A percentile compares a stretch with the other conserved stretches of the same genome.
Evolutionary conservation across 2,329 filamentous ascomycete genomes (phyloP).

Genomic region (Teratosphaeria epicoccoides): DNA sequence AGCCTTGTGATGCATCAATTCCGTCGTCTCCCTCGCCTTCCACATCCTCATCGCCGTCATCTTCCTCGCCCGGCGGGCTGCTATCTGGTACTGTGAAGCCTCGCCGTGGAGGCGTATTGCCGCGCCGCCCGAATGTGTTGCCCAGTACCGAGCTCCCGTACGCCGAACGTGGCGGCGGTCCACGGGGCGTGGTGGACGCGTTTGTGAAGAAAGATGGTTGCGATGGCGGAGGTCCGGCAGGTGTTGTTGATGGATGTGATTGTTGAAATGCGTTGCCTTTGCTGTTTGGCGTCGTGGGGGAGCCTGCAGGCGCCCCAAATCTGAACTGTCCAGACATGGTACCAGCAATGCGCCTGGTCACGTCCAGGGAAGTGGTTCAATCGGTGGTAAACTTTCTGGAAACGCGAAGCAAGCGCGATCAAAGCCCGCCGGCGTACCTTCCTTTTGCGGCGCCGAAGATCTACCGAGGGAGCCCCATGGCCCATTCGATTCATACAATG

Average conservation of each 20-base stretch:
- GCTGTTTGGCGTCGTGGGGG: slow-evolving; percentile 19
- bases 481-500: too few species aligned
- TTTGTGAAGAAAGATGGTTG: slow-evolving; percentile 18
- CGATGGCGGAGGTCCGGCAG: slow-evolving; percentile 25
- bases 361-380: background rate
- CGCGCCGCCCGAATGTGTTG: slow-evolving; percentile 19
- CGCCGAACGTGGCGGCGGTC: slow-evolving; percentile 25
- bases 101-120: slow-evolving; percentile 14
- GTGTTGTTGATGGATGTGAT: slow-evolving; percentile 26
- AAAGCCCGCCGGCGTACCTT: background rate
- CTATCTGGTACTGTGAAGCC: slow-evolving; percentile 28
- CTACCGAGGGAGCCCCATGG: too few species aligned
- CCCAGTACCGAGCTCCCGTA: slow-evolving; percentile 24
- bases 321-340: background rate
- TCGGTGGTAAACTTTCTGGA: background rate
- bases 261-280: slow-evolving; percentile 3
- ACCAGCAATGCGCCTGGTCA: background rate
- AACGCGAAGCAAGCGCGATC: background rate
- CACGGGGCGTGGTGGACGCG: slow-evolving; percentile 26
- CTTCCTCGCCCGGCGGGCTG: slow-evolving; percentile 23
- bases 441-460: background rate
- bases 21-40: slow-evolving; percentile 25
- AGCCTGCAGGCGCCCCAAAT: background rate
- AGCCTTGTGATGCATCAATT: slow-evolving; percentile 24
- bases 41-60: slow-evolving; percentile 11